phyloP scores from a whole-genome alignment of 129 eudicot genomes.

The Silybum marianum region DNA sequence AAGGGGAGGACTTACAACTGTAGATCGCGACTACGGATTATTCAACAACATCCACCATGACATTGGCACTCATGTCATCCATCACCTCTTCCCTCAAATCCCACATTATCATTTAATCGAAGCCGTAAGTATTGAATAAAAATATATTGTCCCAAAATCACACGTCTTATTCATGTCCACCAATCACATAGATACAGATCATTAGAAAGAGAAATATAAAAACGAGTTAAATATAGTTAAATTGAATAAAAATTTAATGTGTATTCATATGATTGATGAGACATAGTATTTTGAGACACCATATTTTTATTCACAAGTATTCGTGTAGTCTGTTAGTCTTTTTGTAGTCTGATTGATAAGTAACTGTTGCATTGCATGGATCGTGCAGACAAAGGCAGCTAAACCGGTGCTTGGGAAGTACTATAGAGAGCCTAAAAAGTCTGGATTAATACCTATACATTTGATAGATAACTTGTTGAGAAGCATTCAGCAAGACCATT shows the following conservation, averaged over 20 bases:
- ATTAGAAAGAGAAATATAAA: not conserved
- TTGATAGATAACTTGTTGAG: slow-evolving; percentile 50
- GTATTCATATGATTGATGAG: not conserved
- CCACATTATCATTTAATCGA: slow-evolving; percentile 78
- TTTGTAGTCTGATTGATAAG: not conserved
- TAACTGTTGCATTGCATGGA: not conserved
- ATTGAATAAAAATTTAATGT: not conserved
- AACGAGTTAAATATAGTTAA: not conserved
- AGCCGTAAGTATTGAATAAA: slow-evolving; percentile 46
- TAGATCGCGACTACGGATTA: slow-evolving; percentile 78
- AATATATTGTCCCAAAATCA: not conserved
- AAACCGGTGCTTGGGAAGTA: slow-evolving; percentile 67
- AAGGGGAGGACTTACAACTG: slow-evolving; percentile 79
- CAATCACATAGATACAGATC: not conserved
- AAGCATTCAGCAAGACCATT: slow-evolving; percentile 65
- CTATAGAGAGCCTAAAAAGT: slow-evolving; percentile 71
- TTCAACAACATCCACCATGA: slow-evolving; percentile 80
- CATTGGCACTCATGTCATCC: slow-evolving; percentile 87
- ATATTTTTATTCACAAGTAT: too few species aligned
- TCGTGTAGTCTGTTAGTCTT: not conserved
- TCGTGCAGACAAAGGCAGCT: slow-evolving; percentile 61
- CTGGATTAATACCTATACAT: slow-evolving; percentile 65
- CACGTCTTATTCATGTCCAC: not conserved
- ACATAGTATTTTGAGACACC: not conserved
- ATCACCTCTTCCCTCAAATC: slow-evolving; percentile 91